Evolutionary conservation across 2,329 filamentous ascomycete genomes (phyloP).

Genomic region (Epichloe uncinata): DNA sequence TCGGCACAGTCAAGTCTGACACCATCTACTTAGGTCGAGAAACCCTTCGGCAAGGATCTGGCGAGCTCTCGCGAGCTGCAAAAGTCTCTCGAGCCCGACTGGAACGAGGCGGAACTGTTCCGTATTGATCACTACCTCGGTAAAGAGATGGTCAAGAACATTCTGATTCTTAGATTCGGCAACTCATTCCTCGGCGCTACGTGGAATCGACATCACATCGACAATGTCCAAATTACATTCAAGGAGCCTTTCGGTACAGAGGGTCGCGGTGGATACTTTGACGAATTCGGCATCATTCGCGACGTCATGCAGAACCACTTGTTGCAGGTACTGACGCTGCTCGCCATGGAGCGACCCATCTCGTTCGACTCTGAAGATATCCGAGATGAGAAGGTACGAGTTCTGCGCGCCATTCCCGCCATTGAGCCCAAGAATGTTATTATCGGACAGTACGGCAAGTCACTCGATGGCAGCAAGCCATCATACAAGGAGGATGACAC

Average conservation of each 20-base stretch:
- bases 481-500: conserved; percentile 98
- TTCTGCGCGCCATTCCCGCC: conserved; percentile 80
- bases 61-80: conserved; percentile 88
- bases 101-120: conserved; percentile 98
- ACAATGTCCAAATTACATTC: conserved; percentile 98
- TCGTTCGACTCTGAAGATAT: conserved; percentile 98
- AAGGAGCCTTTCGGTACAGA: conserved; percentile 99
- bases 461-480: conserved; percentile 89
- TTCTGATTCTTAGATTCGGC: conserved; percentile 91
- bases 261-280: conserved; percentile 95
- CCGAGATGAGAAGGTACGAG: conserved; percentile 95
- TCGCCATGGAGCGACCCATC: conserved; percentile 96
- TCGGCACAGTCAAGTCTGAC: neutral
- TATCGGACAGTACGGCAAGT: conserved; percentile 96
- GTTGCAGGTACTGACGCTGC: conserved; percentile 85
- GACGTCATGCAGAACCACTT: conserved; percentile 99
- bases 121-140: conserved; percentile 98
- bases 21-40: conserved; percentile 63
- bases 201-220: conserved; percentile 98
- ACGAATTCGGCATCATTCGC: conserved; percentile 97
- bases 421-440: conserved; percentile 99
- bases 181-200: conserved; percentile 98
- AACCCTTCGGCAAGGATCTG: conserved; percentile 97
- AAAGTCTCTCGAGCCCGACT: conserved; percentile 88
- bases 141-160: conserved; percentile 99